Conservation (phyloP, 495 filamentous ascomycete genomes). For the Penicillium waksmanii region DNA sequence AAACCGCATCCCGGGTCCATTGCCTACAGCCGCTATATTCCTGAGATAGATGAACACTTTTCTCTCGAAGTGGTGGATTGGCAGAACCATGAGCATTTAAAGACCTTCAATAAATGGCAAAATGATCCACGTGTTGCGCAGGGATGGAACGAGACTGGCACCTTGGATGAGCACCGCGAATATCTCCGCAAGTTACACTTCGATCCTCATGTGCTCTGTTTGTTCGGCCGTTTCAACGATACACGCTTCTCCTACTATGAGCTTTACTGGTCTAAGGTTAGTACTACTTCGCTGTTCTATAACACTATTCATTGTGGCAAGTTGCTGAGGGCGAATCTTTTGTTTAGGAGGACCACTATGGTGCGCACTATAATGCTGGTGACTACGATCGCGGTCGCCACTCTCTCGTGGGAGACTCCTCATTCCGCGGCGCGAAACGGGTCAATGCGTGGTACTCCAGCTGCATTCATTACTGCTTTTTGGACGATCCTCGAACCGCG, state of each 20-base stretch:
- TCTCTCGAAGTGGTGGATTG: slow-evolving; percentile 66
- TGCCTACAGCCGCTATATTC: slow-evolving; percentile 69
- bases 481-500: slow-evolving; percentile 68
- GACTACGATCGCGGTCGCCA: slow-evolving; percentile 71
- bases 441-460: slow-evolving; percentile 71
- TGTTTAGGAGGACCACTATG: slow-evolving; percentile 64
- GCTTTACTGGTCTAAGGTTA: slow-evolving; percentile 72
- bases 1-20: slow-evolving; percentile 65
- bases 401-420: slow-evolving; percentile 66
- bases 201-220: slow-evolving; percentile 63
- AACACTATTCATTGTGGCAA: not conserved
- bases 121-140: slow-evolving; percentile 71
- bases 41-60: slow-evolving; percentile 67
- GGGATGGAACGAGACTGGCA: slow-evolving; percentile 70
- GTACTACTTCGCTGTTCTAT: not conserved
- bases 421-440: slow-evolving; percentile 65
- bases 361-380: slow-evolving; percentile 64
- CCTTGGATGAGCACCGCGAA: slow-evolving; percentile 62
- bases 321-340: not conserved
- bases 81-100: slow-evolving; percentile 54
- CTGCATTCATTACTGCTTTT: slow-evolving; percentile 70
- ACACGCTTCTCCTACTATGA: slow-evolving; percentile 69
- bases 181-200: slow-evolving; percentile 63
- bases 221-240: slow-evolving; percentile 66
- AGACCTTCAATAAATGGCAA: slow-evolving; percentile 68